Conservation (phyloP, 2,329 filamentous ascomycete species). For the Aspergillus arachidicola region DNA sequence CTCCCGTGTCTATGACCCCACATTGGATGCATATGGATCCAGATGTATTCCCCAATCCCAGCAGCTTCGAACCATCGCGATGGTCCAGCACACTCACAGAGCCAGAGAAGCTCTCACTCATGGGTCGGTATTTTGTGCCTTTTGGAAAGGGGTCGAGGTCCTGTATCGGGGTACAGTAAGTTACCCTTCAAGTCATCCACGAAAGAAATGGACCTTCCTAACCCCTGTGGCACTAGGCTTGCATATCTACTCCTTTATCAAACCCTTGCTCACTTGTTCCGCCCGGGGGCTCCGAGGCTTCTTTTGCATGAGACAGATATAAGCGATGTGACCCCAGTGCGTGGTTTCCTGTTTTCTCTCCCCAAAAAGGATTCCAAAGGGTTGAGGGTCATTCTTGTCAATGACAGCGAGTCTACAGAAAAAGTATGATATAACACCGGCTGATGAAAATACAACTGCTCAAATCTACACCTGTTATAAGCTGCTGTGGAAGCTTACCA, state of each 20-base stretch:
- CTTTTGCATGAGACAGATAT: not conserved
- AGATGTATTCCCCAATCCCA: not conserved
- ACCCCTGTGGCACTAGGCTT: not conserved
- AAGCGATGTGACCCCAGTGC: not conserved
- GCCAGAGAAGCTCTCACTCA: not conserved
- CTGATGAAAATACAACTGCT: too few relatives aligned
- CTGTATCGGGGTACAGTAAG: conserved; percentile 5
- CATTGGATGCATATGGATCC: conserved; percentile 7
- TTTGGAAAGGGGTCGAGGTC: conserved; percentile 4
- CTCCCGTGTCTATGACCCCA: conserved; percentile 1
- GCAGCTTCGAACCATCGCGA: not conserved
- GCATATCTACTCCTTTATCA: conserved; percentile 3
- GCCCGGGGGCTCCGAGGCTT: not conserved
- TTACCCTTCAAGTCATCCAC: not conserved
- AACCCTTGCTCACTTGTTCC: not conserved
- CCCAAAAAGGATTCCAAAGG: not conserved
- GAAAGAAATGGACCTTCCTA: not conserved
- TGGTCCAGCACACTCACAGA: not conserved
- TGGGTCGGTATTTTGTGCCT: conserved; percentile 1
- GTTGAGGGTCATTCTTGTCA: not conserved
- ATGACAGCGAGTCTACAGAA: too few relatives aligned
- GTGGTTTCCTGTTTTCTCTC: conserved; percentile 1
- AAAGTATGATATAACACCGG: too few relatives aligned
- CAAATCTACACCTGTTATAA: too few relatives aligned
- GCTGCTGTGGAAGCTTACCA: too few relatives aligned